These are phyloP conservation scores for Globisporangium splendens DNA, from an alignment of 352 stramenopile genomes.

Conservation along the genomic window DNA sequence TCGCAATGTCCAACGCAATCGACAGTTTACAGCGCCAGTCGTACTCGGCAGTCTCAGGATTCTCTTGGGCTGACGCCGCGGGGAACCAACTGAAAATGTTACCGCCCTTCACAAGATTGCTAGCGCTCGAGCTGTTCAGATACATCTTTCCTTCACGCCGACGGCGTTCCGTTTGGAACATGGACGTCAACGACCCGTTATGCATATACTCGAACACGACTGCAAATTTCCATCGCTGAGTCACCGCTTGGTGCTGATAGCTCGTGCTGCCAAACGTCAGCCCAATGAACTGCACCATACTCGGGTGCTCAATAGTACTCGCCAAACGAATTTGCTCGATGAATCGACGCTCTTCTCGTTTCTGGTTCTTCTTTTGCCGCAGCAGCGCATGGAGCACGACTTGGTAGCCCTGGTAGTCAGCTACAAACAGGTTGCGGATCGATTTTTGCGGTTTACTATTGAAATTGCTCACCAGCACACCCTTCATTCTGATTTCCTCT, in stretches of 20 bases:
- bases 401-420: conserved; percentile 70
- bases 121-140: conserved; percentile 22
- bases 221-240: conserved; percentile 54
- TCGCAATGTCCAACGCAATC: conserved; percentile 76
- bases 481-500: conserved; percentile 56
- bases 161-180: conserved; percentile 57
- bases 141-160: conserved; percentile 58
- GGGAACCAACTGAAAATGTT: conserved; percentile 63
- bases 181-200: conserved; percentile 45
- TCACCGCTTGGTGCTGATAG: conserved; percentile 3
- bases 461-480: conserved; percentile 16
- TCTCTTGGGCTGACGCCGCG: conserved; percentile 20
- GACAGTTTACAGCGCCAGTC: conserved; percentile 74
- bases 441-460: conserved; percentile 13
- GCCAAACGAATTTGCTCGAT: conserved; percentile 69
- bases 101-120: conserved; percentile 13
- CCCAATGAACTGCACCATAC: conserved; percentile 77
- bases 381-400: conserved; percentile 62
- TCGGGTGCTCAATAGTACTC: conserved; percentile 53
- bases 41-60: conserved; percentile 34
- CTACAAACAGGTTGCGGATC: conserved; percentile 35
- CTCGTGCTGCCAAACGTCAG: conserved; percentile 56
- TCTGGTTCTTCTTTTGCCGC: conserved; percentile 37
- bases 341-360: conserved; percentile 45
- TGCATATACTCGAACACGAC: conserved; percentile 81